A percentile compares a stretch with the other conserved stretches of the same genome.
phyloP scores from a whole-genome alignment of 768 basidiomycete species.

The Leccinellum luteum region DNA sequence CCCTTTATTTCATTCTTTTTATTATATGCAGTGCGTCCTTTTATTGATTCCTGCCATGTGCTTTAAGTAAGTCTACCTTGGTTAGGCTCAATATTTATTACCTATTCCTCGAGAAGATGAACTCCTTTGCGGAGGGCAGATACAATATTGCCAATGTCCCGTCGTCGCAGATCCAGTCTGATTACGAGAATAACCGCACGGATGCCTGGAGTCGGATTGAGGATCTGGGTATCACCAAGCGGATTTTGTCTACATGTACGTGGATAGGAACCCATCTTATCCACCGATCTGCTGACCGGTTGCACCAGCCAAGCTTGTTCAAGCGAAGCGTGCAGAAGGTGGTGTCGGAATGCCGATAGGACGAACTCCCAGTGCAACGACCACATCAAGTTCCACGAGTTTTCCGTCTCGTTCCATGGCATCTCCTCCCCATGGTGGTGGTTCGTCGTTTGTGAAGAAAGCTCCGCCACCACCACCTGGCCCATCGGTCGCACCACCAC shows the following conservation, averaged over 20 bases:
- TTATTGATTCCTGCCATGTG: neutral
- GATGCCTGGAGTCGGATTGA: slow-evolving; percentile 82
- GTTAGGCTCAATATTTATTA: slow-evolving; percentile 89
- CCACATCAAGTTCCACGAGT: slow-evolving; percentile 28
- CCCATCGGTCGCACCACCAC: slow-evolving; percentile 43
- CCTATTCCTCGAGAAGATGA: slow-evolving; percentile 90
- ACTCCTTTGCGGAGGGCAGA: slow-evolving; percentile 77
- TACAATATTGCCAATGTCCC: slow-evolving; percentile 67
- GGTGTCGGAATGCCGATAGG: slow-evolving; percentile 36
- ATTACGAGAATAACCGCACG: slow-evolving; percentile 80
- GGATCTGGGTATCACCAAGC: slow-evolving; percentile 75
- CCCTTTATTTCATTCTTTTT: slow-evolving; percentile 97
- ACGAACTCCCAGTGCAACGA: slow-evolving; percentile 25
- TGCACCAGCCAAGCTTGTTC: slow-evolving; percentile 62
- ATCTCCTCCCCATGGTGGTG: slow-evolving; percentile 18
- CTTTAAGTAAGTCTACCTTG: neutral
- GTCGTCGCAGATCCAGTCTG: slow-evolving; percentile 65
- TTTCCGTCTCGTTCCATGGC: slow-evolving; percentile 25
- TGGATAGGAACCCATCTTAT: slow-evolving; percentile 8
- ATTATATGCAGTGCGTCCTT: slow-evolving; percentile 92
- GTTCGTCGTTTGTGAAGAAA: slow-evolving; percentile 40
- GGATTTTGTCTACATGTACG: slow-evolving; percentile 83
- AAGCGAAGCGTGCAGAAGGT: slow-evolving; percentile 42
- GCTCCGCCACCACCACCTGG: slow-evolving; percentile 37
- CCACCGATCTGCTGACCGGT: slow-evolving; percentile 7